Percentiles rank a stretch among this genome's conserved stretches.
phyloP scores from a whole-genome alignment of 2,329 filamentous ascomycete genomes.

The Penicillium corylophilum region DNA sequence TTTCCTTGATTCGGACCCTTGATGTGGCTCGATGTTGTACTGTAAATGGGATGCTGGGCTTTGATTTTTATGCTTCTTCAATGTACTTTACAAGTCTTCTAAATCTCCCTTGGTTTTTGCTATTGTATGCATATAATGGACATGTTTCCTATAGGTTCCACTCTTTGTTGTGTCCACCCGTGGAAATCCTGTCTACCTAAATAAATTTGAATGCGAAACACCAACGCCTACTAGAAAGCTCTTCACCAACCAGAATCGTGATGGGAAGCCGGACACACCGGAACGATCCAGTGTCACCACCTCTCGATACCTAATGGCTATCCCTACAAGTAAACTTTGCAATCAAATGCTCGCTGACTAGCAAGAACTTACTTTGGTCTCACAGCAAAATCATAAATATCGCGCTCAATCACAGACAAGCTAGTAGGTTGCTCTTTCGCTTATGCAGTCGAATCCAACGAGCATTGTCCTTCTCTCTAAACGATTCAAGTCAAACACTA shows the following conservation, averaged over 20 bases:
- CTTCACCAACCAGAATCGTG: not conserved
- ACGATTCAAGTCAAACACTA: no score
- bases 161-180: not conserved
- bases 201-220: not conserved
- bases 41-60: conserved; percentile 26
- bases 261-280: not conserved
- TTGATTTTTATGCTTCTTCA: conserved; percentile 19
- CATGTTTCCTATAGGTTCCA: conserved; percentile 6
- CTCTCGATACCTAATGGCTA: not conserved
- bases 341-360: not conserved
- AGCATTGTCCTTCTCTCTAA: not conserved
- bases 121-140: conserved; percentile 39
- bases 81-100: conserved; percentile 34
- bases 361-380: not conserved
- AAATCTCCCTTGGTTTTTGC: conserved; percentile 23
- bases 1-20: conserved; percentile 5
- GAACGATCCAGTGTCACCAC: not conserved
- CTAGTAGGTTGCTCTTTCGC: no score
- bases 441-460: no score
- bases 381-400: not conserved
- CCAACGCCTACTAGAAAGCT: not conserved
- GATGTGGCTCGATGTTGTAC: conserved; percentile 14
- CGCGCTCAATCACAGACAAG: not conserved
- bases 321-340: not conserved
- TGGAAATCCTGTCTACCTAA: not conserved